These are phyloP conservation scores for Aegilops tauschii DNA, from an alignment of 176 grass and related monocot species.

Conservation along the genomic window DNA sequence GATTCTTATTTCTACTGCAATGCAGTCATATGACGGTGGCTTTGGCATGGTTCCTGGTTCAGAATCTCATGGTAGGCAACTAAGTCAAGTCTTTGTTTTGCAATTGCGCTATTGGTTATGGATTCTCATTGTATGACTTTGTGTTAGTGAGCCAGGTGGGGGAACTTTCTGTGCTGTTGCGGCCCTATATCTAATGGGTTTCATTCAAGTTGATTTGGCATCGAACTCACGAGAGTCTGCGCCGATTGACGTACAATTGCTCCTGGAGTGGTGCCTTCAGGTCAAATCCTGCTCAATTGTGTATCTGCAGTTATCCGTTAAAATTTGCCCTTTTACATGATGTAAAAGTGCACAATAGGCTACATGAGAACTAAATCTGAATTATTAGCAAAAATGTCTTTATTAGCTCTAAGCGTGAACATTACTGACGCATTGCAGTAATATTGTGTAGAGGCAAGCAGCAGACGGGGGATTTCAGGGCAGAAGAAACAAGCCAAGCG, in stretches of 20 bases:
- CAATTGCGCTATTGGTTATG: background rate
- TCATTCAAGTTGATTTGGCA: slow-evolving; percentile 54
- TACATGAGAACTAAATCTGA: too few relatives aligned
- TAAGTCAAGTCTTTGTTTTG: background rate
- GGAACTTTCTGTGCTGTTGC: slow-evolving; percentile 88
- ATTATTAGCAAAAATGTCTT: too few relatives aligned
- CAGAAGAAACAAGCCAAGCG: slow-evolving; percentile 70
- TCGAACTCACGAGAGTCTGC: slow-evolving; percentile 35
- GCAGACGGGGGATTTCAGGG: slow-evolving; percentile 82
- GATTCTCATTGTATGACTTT: slow-evolving; percentile 40
- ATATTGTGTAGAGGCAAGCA: slow-evolving; percentile 55
- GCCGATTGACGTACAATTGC: slow-evolving; percentile 47
- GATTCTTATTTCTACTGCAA: slow-evolving; percentile 27
- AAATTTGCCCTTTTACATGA: background rate
- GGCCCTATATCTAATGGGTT: slow-evolving; percentile 83
- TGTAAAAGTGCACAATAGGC: background rate
- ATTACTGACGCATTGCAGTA: slow-evolving; percentile 4
- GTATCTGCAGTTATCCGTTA: background rate
- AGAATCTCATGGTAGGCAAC: slow-evolving; percentile 91
- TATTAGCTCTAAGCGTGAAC: too few relatives aligned
- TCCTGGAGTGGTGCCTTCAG: slow-evolving; percentile 86
- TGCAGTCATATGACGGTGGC: slow-evolving; percentile 98
- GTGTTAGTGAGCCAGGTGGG: slow-evolving; percentile 90
- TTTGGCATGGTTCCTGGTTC: slow-evolving; percentile 90
- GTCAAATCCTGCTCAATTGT: slow-evolving; percentile 21